phyloP scores from a whole-genome alignment of 371 early-diverging fungal genomes.

The Lichtheimia ramosa region DNA sequence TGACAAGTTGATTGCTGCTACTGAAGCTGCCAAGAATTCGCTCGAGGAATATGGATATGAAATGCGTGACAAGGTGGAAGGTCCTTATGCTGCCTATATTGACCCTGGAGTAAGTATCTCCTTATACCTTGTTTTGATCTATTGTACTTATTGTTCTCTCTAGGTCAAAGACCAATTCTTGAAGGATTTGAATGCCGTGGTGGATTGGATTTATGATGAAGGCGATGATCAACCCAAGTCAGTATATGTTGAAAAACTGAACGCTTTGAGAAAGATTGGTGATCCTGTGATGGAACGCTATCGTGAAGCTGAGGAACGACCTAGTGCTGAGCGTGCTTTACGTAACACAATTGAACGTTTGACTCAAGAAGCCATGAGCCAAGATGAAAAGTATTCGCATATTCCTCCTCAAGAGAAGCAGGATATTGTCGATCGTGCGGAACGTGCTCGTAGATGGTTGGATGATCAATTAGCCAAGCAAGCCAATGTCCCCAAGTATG shows the following conservation, averaged over 20 bases:
- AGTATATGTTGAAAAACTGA: slow-evolving; percentile 84
- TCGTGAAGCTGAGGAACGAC: slow-evolving; percentile 85
- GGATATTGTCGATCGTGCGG: slow-evolving; percentile 72
- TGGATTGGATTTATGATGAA: slow-evolving; percentile 98
- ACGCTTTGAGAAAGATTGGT: slow-evolving; percentile 78
- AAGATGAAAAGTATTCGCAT: slow-evolving; percentile 87
- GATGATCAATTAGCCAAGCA: slow-evolving; percentile 79
- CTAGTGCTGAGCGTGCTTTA: slow-evolving; percentile 77
- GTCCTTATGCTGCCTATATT: slow-evolving; percentile 73
- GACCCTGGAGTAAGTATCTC: slow-evolving; percentile 49
- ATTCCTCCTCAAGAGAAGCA: slow-evolving; percentile 87
- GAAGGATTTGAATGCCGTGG: slow-evolving; percentile 72
- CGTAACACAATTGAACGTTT: slow-evolving; percentile 76
- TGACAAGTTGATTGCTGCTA: slow-evolving; percentile 90
- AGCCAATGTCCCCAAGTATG: slow-evolving; percentile 73
- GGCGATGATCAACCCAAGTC: slow-evolving; percentile 92
- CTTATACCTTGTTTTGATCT: neutral
- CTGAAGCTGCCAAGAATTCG: slow-evolving; percentile 92
- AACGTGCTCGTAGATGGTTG: slow-evolving; percentile 86
- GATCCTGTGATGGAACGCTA: slow-evolving; percentile 81
- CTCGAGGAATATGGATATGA: slow-evolving; percentile 98
- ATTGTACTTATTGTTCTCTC: neutral
- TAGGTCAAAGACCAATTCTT: slow-evolving; percentile 68
- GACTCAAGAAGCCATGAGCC: slow-evolving; percentile 67
- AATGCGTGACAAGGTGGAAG: slow-evolving; percentile 83